These are phyloP conservation scores for Podospora didyma DNA, from an alignment of 495 filamentous ascomycete species.

Conservation along the genomic window DNA sequence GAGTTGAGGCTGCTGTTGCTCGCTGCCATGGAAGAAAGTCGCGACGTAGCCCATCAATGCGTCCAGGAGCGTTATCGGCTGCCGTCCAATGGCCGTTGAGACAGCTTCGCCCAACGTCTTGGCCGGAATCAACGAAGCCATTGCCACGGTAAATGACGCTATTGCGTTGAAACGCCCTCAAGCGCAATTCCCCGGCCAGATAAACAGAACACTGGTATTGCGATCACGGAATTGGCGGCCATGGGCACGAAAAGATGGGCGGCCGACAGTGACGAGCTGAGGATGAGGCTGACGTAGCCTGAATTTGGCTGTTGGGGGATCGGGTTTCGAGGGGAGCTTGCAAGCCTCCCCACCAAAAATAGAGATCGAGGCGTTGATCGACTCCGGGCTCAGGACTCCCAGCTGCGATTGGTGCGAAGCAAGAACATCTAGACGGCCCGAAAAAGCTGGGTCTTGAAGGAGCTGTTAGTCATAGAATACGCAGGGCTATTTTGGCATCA, in stretches of 20 bases:
- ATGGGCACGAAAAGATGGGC: conserved; percentile 4
- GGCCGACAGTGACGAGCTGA: background rate
- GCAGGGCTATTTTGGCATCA: too few relatives aligned
- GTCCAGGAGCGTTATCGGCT: conserved; percentile 25
- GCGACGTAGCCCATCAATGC: conserved; percentile 44
- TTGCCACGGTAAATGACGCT: conserved; percentile 8
- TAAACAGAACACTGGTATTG: conserved; percentile 1
- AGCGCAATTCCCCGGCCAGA: background rate
- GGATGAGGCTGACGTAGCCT: conserved; percentile 2
- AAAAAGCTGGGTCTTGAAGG: too few relatives aligned
- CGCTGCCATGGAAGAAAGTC: conserved; percentile 38
- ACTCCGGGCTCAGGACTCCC: background rate
- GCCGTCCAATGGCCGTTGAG: background rate
- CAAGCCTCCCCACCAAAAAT: background rate
- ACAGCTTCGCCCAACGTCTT: conserved; percentile 1
- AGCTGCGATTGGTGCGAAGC: background rate
- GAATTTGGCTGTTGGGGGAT: background rate
- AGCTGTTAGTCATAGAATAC: too few relatives aligned
- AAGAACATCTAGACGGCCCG: background rate
- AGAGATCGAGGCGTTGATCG: background rate
- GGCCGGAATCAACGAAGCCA: background rate
- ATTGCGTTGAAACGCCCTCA: conserved; percentile 6
- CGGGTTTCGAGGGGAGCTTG: background rate
- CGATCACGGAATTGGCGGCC: conserved; percentile 6
- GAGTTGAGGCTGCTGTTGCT: background rate